Evolutionary conservation across 768 basidiomycete species (phyloP).

Genomic region (Guyanaporus albipodus): DNA sequence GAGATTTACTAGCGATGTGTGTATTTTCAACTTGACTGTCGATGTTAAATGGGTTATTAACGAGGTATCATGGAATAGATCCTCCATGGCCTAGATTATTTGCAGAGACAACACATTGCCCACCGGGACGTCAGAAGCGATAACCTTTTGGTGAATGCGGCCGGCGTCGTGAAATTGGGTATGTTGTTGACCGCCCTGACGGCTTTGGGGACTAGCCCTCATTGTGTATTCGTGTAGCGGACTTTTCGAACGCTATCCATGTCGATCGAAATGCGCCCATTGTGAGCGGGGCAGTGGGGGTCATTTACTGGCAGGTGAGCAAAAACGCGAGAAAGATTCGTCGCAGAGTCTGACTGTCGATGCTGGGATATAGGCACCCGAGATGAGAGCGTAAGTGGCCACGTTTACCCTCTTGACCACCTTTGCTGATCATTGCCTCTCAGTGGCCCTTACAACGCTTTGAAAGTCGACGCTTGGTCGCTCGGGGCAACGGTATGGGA

Average conservation of each 20-base stretch:
- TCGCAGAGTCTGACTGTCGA: background rate
- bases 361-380: conserved; percentile 51
- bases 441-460: conserved; percentile 66
- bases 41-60: background rate
- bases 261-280: conserved; percentile 50
- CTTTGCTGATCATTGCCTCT: conserved; percentile 8
- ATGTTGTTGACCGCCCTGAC: conserved; percentile 22
- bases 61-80: conserved; percentile 39
- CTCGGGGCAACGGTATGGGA: conserved; percentile 84
- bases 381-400: conserved; percentile 60
- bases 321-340: background rate
- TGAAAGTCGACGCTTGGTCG: conserved; percentile 79
- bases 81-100: conserved; percentile 59
- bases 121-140: conserved; percentile 85
- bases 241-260: conserved; percentile 74
- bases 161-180: conserved; percentile 76
- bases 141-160: conserved; percentile 67
- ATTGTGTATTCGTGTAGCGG: conserved; percentile 42
- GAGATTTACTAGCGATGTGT: conserved; percentile 72
- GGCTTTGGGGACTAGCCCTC: background rate
- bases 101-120: conserved; percentile 63
- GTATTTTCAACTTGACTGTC: conserved; percentile 27
- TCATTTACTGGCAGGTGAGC: conserved; percentile 75
- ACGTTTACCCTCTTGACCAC: background rate
- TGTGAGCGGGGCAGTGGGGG: conserved; percentile 59